Percentiles rank a stretch among this genome's conserved stretches.
phyloP scores from a whole-genome alignment of 2,329 filamentous ascomycete species.

The Didymella lethalis region DNA sequence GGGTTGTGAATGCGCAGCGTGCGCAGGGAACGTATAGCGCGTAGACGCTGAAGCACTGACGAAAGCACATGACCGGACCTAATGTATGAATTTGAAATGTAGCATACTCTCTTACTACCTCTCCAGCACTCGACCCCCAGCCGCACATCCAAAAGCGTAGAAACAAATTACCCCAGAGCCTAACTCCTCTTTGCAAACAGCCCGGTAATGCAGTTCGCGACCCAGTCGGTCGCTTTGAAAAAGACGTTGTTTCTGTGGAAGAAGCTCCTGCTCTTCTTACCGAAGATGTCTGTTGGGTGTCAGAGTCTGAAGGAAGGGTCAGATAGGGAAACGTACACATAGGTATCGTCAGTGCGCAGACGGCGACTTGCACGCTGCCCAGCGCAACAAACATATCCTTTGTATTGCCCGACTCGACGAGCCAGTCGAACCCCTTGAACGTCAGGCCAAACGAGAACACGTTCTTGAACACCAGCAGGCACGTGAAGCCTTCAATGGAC shows the following conservation, averaged over 20 bases:
- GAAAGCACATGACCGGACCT: too few relatives aligned
- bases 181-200: not conserved
- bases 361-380: slow-evolving; percentile 76
- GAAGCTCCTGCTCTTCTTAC: slow-evolving; percentile 48
- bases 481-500: slow-evolving; percentile 86
- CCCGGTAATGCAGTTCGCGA: slow-evolving; percentile 31
- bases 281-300: slow-evolving; percentile 37
- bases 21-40: too few relatives aligned
- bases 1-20: too few relatives aligned
- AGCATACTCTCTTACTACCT: too few relatives aligned
- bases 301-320: not conserved
- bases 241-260: slow-evolving; percentile 47
- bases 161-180: not conserved
- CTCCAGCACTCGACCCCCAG: too few relatives aligned
- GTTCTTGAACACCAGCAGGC: slow-evolving; percentile 93
- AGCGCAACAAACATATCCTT: slow-evolving; percentile 74
- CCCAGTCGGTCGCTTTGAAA: slow-evolving; percentile 42
- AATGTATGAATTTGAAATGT: too few relatives aligned
- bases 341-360: slow-evolving; percentile 78
- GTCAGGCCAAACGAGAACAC: slow-evolving; percentile 88
- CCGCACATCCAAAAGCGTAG: too few relatives aligned
- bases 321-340: slow-evolving; percentile 70
- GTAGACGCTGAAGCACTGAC: too few relatives aligned
- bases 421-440: slow-evolving; percentile 84
- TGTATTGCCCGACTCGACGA: slow-evolving; percentile 67